Evolutionary conservation across 83 land plant species (phyloP).

Genomic region (Diphasiastrum complanatum): DNA sequence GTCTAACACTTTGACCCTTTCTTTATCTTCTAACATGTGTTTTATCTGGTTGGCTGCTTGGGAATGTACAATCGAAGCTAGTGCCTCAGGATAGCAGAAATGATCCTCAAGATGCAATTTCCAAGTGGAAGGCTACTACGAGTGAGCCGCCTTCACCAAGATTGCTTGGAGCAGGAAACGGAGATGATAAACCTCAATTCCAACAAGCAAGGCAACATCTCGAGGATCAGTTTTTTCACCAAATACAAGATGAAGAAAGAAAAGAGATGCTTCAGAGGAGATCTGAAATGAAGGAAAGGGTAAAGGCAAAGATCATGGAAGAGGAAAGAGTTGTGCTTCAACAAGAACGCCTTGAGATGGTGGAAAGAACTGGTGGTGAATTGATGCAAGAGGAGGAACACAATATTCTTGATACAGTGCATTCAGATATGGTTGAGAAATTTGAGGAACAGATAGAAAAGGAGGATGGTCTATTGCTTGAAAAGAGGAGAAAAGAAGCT

Average conservation of each 20-base stretch:
- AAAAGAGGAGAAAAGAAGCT: too few relatives aligned
- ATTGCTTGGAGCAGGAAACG: background rate
- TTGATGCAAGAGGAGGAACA: background rate
- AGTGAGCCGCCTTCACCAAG: background rate
- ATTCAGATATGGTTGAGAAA: slow-evolving; percentile 4
- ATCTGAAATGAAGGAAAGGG: slow-evolving; percentile 3
- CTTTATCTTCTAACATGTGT: too few relatives aligned
- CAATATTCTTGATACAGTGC: background rate
- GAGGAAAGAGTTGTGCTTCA: slow-evolving; percentile 8
- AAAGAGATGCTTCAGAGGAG: background rate
- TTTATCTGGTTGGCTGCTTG: too few relatives aligned
- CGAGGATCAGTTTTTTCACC: background rate
- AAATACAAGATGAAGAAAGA: slow-evolving; percentile 8
- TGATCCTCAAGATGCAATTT: background rate
- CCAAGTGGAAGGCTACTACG: background rate
- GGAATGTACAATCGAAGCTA: too few relatives aligned
- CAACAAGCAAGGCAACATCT: slow-evolving; percentile 9
- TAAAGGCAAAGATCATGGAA: slow-evolving; percentile 2
- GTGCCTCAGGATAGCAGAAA: slow-evolving; percentile 1
- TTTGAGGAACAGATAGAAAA: background rate
- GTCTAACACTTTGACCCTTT: too few relatives aligned
- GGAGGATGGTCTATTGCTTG: too few relatives aligned
- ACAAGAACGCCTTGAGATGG: slow-evolving; percentile 7
- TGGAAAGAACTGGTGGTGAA: slow-evolving; percentile 2
- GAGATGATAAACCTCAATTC: background rate